Base-by-base conservation (phyloP, 164 flowering plant species). In the Magnolia officinalis region DNA sequence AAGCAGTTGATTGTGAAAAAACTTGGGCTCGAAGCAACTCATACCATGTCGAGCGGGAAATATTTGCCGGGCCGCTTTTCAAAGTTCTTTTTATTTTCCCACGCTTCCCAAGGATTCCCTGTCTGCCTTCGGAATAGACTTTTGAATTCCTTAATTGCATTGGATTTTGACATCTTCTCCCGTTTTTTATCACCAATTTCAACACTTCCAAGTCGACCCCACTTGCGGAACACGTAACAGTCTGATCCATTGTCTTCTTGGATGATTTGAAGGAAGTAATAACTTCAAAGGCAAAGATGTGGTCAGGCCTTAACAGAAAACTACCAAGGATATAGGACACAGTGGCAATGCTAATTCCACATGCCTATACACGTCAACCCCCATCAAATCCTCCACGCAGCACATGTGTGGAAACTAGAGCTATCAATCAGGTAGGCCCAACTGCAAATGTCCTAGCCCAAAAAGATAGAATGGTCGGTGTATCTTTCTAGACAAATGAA, bases 191-290 rank as follows among this genome's bases (percentile, higher is more conserved):
- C 97, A 74, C 97, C 98, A 88, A 94, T 92, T 81, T 89, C 93
- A 3, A 89, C 91, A 84, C 88, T 90, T 23, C 99, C 99, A 82
- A 93, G 92, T 23, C 98, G 95, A 63, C 99, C 99, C 99, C 98
- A 96, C 85, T 96, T 94, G 19, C 97, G 99, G 72, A 94, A 96
- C 16, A 96, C 93, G 83, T 86, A 86, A 80, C 98, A 94, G 19
- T 85, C 89, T 29, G 90, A 79, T 26, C 95, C 90, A 80, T 84
- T 88, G 81, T 96, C 99, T 21, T 91, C 97, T 92, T 94, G 84
- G 69, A 96, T 91, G 55, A 96, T 84, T 87, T 96, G 98, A 79
- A 96, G 97, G 69, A 96, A 89, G 70, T 96, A 96, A 81, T 91
- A 96, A 82, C 99, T 96, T 82, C 85, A 89, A 45, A 81, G 13